Conservation (phyloP, 1,284 basidiomycete genomes). For the Kalmanozyma brasiliensis region DNA sequence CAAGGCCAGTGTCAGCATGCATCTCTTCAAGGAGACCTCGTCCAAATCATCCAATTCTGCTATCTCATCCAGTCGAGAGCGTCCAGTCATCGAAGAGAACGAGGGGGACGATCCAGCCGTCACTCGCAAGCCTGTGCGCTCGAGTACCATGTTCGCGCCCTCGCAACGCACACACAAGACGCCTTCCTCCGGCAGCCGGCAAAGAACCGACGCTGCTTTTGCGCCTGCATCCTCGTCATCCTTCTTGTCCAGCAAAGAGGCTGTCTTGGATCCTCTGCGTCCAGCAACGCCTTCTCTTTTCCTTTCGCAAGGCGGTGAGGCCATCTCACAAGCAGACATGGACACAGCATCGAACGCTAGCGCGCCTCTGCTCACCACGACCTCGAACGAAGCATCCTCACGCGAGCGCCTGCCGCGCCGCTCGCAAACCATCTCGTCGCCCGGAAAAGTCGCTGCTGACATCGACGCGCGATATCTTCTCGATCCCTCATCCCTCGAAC, state of each 20-base stretch:
- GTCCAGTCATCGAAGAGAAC: conserved; percentile 25
- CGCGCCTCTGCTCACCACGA: conserved; percentile 13
- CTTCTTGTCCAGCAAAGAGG: conserved; percentile 6
- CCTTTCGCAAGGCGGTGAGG: conserved; percentile 17
- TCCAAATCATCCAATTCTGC: conserved; percentile 32
- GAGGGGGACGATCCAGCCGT: conserved; percentile 8
- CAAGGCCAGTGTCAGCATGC: conserved; percentile 61
- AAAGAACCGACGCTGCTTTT: background rate
- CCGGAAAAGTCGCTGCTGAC: conserved; percentile 38
- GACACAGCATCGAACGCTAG: conserved; percentile 15
- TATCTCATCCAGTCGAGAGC: conserved; percentile 21
- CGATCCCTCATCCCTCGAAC: conserved; percentile 29
- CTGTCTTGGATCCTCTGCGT: conserved; percentile 6
- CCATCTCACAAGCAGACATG: conserved; percentile 1
- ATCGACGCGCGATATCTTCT: conserved; percentile 17
- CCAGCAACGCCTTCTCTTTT: conserved; percentile 44
- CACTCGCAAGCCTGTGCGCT: conserved; percentile 17
- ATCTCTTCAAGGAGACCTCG: conserved; percentile 62
- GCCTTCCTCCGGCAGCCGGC: conserved; percentile 7
- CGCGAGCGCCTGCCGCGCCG: conserved; percentile 21
- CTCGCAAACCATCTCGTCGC: conserved; percentile 38
- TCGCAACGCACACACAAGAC: conserved; percentile 12
- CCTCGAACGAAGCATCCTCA: background rate
- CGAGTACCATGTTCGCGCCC: conserved; percentile 20
- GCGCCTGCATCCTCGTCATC: conserved; percentile 2